phyloP scores from a whole-genome alignment of 192 early-diverging fungal genomes.

The Diversispora epigaea region DNA sequence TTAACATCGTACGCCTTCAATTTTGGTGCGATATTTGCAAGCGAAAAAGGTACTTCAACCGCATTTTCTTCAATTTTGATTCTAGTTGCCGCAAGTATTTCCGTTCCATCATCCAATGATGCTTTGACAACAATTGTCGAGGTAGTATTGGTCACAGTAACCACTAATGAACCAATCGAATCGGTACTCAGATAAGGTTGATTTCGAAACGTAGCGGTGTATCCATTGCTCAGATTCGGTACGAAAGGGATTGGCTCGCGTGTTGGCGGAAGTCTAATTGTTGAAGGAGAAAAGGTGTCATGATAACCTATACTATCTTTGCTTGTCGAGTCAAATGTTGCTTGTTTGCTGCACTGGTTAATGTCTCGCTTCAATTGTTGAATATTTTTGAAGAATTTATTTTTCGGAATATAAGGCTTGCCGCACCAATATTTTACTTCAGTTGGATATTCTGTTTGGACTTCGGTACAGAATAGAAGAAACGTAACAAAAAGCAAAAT shows the following conservation, averaged over 20 bases:
- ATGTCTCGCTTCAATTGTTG: not conserved
- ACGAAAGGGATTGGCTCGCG: not conserved
- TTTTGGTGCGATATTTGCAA: conserved; percentile 7
- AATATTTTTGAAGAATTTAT: not conserved
- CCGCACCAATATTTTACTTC: conserved; percentile 6
- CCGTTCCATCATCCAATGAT: conserved; percentile 12
- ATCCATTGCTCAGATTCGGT: not conserved
- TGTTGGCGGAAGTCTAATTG: not conserved
- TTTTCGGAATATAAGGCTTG: conserved; percentile 11
- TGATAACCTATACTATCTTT: not conserved
- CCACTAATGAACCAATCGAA: conserved; percentile 4
- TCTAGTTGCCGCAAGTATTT: conserved; percentile 3
- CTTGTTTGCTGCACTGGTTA: not conserved
- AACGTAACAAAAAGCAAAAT: no score
- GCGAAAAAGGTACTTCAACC: not conserved
- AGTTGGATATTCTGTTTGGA: not conserved
- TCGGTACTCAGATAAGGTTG: conserved; percentile 27
- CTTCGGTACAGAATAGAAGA: no score
- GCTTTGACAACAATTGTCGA: not conserved
- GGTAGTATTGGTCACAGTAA: conserved; percentile 4
- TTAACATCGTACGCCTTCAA: conserved; percentile 14
- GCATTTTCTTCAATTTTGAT: not conserved
- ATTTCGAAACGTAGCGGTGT: conserved; percentile 6
- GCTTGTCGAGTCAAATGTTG: not conserved
- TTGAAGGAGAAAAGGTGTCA: not conserved